These are phyloP conservation scores for Mariannaea elegans DNA, from an alignment of 2,329 filamentous ascomycete species.

Conservation along the genomic window DNA sequence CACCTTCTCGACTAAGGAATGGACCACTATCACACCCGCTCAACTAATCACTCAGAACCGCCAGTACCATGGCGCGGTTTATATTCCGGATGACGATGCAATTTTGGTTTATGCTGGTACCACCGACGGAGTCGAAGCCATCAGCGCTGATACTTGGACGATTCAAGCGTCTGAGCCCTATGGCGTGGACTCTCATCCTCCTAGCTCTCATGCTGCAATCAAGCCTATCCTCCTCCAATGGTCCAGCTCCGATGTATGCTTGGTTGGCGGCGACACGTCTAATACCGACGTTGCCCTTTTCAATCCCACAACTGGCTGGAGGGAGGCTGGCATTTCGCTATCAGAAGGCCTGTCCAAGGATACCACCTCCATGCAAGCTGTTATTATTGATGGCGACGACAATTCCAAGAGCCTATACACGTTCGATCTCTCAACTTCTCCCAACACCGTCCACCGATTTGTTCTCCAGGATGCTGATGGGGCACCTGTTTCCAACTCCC, in stretches of 20 bases:
- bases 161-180: constrained; percentile 74
- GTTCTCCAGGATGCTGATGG: constrained; percentile 72
- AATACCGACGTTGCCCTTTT: constrained; percentile 81
- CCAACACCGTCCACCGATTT: constrained; percentile 78
- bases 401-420: constrained; percentile 80
- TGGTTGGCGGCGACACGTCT: constrained; percentile 73
- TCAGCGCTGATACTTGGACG: constrained; percentile 79
- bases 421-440: constrained; percentile 78
- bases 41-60: constrained; percentile 71
- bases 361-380: constrained; percentile 64
- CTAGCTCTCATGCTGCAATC: constrained; percentile 68
- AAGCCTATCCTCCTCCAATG: constrained; percentile 79
- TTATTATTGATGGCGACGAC: constrained; percentile 76
- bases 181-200: constrained; percentile 65
- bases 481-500: constrained; percentile 57
- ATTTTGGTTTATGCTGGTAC: constrained; percentile 86
- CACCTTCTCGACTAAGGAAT: constrained; percentile 62
- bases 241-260: constrained; percentile 73
- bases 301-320: constrained; percentile 69
- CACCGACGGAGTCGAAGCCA: constrained; percentile 63
- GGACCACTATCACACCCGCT: constrained; percentile 56
- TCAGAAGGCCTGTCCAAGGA: constrained; percentile 67
- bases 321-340: constrained; percentile 71
- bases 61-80: constrained; percentile 78
- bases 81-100: constrained; percentile 73